A percentile compares a stretch with the other conserved stretches of the same genome.
Conservation (phyloP, 257 asterid species). For the Gentiana macrophylla region DNA sequence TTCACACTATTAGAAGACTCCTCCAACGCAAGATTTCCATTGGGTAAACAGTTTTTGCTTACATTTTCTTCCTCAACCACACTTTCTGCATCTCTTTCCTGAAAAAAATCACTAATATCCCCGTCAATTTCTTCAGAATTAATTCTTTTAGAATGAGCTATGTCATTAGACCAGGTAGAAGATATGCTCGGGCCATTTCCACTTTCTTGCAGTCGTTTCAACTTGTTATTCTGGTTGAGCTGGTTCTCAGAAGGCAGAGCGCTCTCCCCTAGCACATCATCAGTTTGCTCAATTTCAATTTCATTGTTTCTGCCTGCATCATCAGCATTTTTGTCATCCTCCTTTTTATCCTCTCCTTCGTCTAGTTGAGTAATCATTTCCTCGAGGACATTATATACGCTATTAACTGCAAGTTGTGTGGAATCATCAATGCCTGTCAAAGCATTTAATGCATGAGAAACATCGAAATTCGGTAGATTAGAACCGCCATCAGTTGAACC, state of each 20-base stretch:
- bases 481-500: conserved; percentile 25
- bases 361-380: conserved; percentile 75
- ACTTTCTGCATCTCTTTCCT: conserved; percentile 14
- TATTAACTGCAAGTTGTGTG: conserved; percentile 85
- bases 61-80: conserved; percentile 22
- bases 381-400: conserved; percentile 75
- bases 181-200: conserved; percentile 11
- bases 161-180: conserved; percentile 21
- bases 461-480: conserved; percentile 46
- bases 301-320: conserved; percentile 14
- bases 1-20: conserved; percentile 22
- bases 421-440: conserved; percentile 88
- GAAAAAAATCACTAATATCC: conserved; percentile 10
- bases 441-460: conserved; percentile 75
- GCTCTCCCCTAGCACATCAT: conserved; percentile 19
- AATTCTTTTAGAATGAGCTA: conserved; percentile 16
- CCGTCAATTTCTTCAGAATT: conserved; percentile 13
- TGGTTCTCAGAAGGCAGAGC: conserved; percentile 20
- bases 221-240: conserved; percentile 11
- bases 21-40: conserved; percentile 26
- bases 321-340: conserved; percentile 22
- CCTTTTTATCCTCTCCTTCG: conserved; percentile 31
- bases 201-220: conserved; percentile 20
- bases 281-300: conserved; percentile 13
- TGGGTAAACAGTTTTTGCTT: conserved; percentile 15